Evolutionary conservation across 1,139 yeast genomes (phyloP).

Genomic region (Nakaseomyces uthaithaninus): DNA sequence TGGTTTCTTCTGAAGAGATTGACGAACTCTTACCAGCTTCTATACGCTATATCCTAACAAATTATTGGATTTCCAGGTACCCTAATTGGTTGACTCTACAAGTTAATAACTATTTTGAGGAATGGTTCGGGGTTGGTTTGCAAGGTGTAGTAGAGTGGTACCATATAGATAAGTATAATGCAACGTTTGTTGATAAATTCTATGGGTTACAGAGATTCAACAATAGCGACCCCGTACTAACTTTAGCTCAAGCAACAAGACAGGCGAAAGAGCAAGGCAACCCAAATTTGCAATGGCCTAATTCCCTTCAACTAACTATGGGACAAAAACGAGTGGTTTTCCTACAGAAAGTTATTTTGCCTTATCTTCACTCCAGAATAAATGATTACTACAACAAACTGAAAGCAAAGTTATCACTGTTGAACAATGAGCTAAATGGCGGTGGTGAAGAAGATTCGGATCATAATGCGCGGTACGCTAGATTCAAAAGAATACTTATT

Average conservation of each 20-base stretch:
- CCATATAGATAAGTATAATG: slow-evolving; percentile 67
- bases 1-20: slow-evolving; percentile 72
- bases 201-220: slow-evolving; percentile 74
- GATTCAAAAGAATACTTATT: slow-evolving; percentile 21
- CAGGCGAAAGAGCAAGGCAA: slow-evolving; percentile 6
- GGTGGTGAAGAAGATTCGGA: slow-evolving; percentile 10
- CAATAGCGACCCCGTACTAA: slow-evolving; percentile 30
- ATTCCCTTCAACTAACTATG: slow-evolving; percentile 40
- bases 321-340: slow-evolving; percentile 54
- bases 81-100: slow-evolving; percentile 60
- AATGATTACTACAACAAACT: slow-evolving; percentile 58
- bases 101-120: slow-evolving; percentile 68
- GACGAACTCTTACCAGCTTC: slow-evolving; percentile 77
- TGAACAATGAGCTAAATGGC: slow-evolving; percentile 32
- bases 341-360: slow-evolving; percentile 54
- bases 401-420: slow-evolving; percentile 50
- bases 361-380: slow-evolving; percentile 63
- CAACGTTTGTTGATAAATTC: slow-evolving; percentile 85
- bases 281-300: slow-evolving; percentile 18
- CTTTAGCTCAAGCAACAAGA: slow-evolving; percentile 18
- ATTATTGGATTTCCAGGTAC: slow-evolving; percentile 63
- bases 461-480: slow-evolving; percentile 25
- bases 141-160: slow-evolving; percentile 68
- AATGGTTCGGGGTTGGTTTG: slow-evolving; percentile 45
- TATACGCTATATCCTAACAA: slow-evolving; percentile 66